Evolutionary conservation across 179 eudicot species (phyloP).

Genomic region (Pouteria campechiana): DNA sequence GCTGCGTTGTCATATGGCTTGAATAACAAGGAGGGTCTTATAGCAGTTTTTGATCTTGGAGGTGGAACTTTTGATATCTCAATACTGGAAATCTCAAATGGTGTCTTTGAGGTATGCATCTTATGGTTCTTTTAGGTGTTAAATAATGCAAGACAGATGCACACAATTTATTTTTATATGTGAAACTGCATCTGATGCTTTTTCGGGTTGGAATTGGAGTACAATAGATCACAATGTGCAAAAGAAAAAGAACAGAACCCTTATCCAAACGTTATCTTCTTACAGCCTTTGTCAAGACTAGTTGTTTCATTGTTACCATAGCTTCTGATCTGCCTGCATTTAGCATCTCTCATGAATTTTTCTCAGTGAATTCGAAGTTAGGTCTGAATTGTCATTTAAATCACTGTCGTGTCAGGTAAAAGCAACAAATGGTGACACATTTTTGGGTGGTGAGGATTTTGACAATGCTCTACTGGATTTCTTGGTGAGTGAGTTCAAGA

Average conservation of each 20-base stretch:
- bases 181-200: no score
- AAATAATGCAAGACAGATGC: no score
- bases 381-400: no score
- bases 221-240: no score
- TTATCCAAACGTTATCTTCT: no score
- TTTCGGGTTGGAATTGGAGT: no score
- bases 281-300: neutral
- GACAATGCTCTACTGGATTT: constrained; percentile 61
- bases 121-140: neutral
- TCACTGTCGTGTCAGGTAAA: constrained; percentile 54
- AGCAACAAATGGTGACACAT: constrained; percentile 88
- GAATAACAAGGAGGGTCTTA: constrained; percentile 82
- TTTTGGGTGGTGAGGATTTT: constrained; percentile 83
- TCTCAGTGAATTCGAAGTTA: no score
- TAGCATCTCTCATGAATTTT: no score
- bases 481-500: constrained; percentile 62
- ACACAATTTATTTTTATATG: no score
- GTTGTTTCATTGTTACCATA: no score
- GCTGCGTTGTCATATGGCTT: constrained; percentile 89
- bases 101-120: constrained; percentile 82
- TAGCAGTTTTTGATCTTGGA: constrained; percentile 91
- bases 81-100: constrained; percentile 72
- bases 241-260: no score
- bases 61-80: constrained; percentile 94
- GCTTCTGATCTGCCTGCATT: no score